Base-by-base conservation (phyloP, 2,329 filamentous ascomycete genomes). In the Raffaelea albimanens region DNA sequence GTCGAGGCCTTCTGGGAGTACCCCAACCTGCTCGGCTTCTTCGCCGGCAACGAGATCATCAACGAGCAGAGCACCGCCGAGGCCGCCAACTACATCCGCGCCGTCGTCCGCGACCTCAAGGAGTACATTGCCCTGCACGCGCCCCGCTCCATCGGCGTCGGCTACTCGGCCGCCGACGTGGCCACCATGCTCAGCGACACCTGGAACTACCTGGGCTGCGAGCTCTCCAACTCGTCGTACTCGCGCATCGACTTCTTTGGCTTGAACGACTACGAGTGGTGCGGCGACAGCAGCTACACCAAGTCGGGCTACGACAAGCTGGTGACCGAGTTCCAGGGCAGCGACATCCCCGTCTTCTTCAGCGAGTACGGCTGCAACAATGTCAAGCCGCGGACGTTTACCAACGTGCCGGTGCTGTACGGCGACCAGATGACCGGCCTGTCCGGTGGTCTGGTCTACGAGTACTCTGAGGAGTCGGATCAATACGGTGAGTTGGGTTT, bases 11-110 rank as follows among this genome's bases (percentile, higher is more conserved):
- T 93, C 64, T 76, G 84, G 43, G 66, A 74, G 44, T 95, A 84
- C 61, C 77, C 89, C 64, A 95, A 95, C 62, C 74, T 85, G 2
- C 79, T 87, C 11, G 88, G 85, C 36, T 85, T 91, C 63, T 91
- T 94, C 58, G 76, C 95, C 50, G 89, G 87, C 53, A 95, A 95
- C 59, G 89, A 95, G 64, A 85, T 93, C 48, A 79, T 94, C 57
- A 83, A 82, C 34, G 71, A 68, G 39, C 67, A 67, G 52, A 71
- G 72, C 52, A 71, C 77, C 56, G 79, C 75, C 39, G 59, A 66
- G 19, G 83, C 83, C 29, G 87, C 87, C 10, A 85, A 87, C 2
- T 94, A 83, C 61, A 80, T 94, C 67, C 89, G 94, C 63, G 83
- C 87, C 43, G 85, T 87, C 22, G 77, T 81, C 36, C 79, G 84